A percentile compares a stretch with the other conserved stretches of the same genome.
Conservation (phyloP, 345 rosid species). For the Lepidium didymum region DNA sequence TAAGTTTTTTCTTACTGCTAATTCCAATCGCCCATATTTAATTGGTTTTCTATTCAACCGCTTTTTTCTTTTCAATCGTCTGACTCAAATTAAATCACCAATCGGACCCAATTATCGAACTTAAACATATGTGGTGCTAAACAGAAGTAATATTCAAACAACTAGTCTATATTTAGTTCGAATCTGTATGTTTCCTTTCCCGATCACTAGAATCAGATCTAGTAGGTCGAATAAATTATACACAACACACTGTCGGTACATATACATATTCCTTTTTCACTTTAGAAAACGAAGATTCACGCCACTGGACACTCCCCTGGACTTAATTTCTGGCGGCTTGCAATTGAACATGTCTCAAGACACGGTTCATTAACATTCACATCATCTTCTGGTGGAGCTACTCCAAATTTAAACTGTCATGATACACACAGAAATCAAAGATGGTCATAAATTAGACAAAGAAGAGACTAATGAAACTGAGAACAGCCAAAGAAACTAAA, state of each 20-base stretch:
- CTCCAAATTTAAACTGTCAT: slow-evolving; percentile 75
- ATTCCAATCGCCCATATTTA: too few species aligned
- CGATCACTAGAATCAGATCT: neutral
- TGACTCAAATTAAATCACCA: too few species aligned
- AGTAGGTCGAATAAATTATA: neutral
- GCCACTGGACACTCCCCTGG: slow-evolving; percentile 56
- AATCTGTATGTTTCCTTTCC: neutral
- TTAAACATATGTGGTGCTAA: too few species aligned
- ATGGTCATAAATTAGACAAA: neutral
- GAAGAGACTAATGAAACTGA: neutral
- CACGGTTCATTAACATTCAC: slow-evolving; percentile 59
- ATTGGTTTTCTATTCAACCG: too few species aligned
- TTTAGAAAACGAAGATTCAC: slow-evolving; percentile 10
- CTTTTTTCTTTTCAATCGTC: too few species aligned
- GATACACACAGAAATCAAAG: neutral
- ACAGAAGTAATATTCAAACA: too few species aligned
- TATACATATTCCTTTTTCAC: neutral
- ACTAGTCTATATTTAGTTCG: too few species aligned
- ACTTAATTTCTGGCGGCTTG: slow-evolving; percentile 33
- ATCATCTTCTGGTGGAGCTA: slow-evolving; percentile 65
- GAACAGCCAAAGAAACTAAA: neutral
- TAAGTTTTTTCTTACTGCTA: too few species aligned
- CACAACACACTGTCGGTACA: neutral
- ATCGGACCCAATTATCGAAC: too few species aligned
- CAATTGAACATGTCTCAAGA: slow-evolving; percentile 63